Evolutionary conservation across 1,284 basidiomycete species (phyloP).

Genomic region (Heterobasidion occidentale): DNA sequence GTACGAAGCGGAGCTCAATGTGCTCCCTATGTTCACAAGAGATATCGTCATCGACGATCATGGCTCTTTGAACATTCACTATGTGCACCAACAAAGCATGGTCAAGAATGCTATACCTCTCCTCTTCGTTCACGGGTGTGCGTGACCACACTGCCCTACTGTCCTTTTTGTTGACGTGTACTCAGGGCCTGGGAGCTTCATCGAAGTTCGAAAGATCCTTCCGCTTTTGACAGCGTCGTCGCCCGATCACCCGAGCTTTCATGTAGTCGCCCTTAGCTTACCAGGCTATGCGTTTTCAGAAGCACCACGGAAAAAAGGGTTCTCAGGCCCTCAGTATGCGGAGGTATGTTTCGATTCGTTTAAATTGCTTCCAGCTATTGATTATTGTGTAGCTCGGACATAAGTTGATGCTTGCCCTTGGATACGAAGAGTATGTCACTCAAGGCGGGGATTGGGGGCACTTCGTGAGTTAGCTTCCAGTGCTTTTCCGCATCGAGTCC

Average conservation of each 20-base stretch:
- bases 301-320: constrained; percentile 24
- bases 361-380: not conserved
- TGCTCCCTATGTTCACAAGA: constrained; percentile 39
- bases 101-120: constrained; percentile 36
- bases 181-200: constrained; percentile 35
- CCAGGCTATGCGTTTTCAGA: constrained; percentile 33
- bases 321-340: constrained; percentile 23
- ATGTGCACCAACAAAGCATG: constrained; percentile 38
- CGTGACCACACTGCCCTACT: constrained; percentile 11
- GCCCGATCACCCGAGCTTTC: constrained; percentile 28
- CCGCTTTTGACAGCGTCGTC: constrained; percentile 17
- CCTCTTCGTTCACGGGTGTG: constrained; percentile 47
- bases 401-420: constrained; percentile 38
- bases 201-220: constrained; percentile 30
- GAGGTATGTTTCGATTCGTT: constrained; percentile 12
- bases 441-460: constrained; percentile 42
- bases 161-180: not conserved
- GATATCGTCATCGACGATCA: constrained; percentile 35
- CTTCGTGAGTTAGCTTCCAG: constrained; percentile 18
- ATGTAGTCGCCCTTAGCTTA: constrained; percentile 36
- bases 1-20: constrained; percentile 34
- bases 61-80: constrained; percentile 38
- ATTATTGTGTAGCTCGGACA: constrained; percentile 12
- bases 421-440: constrained; percentile 39
- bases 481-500: not conserved